These are phyloP conservation scores for Trichoderma afroharzianum DNA, from an alignment of 2,329 filamentous ascomycete genomes.

Conservation along the genomic window DNA sequence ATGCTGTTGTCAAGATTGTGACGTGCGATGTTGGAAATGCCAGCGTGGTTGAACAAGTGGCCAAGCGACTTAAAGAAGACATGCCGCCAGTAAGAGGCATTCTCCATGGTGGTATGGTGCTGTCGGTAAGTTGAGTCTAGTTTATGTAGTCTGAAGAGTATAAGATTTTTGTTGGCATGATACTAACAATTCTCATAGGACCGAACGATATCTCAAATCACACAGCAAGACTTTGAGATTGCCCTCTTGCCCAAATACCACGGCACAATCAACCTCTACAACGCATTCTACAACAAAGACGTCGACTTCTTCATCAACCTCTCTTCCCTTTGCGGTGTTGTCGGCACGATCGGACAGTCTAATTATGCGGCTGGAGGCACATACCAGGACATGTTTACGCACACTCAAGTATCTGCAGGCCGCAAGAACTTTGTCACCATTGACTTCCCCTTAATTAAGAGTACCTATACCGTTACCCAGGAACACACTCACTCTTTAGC, in stretches of 20 bases:
- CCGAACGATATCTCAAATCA: slow-evolving; percentile 31
- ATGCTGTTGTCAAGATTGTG: background rate
- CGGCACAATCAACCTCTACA: slow-evolving; percentile 35
- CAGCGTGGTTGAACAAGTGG: background rate
- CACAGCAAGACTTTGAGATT: slow-evolving; percentile 28
- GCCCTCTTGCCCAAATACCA: slow-evolving; percentile 29
- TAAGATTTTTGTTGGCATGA: fast-evolving
- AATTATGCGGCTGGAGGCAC: slow-evolving; percentile 38
- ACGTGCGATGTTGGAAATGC: background rate
- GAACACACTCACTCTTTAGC: background rate
- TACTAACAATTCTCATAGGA: background rate
- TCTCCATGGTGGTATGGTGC: background rate
- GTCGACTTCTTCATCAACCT: slow-evolving; percentile 40
- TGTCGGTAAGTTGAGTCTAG: background rate
- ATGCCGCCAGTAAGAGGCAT: background rate
- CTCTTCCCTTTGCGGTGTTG: slow-evolving; percentile 34
- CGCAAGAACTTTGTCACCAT: background rate
- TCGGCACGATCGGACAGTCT: slow-evolving; percentile 35
- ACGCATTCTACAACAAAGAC: background rate
- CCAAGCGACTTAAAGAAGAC: background rate
- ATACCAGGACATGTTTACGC: slow-evolving; percentile 29
- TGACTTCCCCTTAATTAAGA: background rate
- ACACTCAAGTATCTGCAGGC: background rate
- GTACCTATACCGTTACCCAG: background rate
- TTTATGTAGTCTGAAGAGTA: background rate